These are phyloP conservation scores for Pythium dissotocum DNA, from an alignment of 352 stramenopile species.

Conservation along the genomic window DNA sequence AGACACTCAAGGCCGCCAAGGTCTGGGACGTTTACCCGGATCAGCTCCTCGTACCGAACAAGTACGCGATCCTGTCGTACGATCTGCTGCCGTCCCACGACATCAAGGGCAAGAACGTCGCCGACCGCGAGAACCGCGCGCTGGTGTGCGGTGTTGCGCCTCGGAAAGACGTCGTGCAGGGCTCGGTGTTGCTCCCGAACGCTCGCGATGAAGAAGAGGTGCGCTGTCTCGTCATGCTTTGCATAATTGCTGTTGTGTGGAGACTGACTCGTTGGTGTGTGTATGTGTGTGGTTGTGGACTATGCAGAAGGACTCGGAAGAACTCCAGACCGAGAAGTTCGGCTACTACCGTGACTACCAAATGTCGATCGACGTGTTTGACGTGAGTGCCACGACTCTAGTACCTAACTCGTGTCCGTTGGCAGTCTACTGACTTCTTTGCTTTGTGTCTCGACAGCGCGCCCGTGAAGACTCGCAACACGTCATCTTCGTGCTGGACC, in stretches of 20 bases:
- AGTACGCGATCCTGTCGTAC: conserved; percentile 86
- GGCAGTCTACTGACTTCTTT: background rate
- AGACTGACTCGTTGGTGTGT: background rate
- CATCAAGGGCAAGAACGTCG: conserved; percentile 71
- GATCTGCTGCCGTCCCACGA: conserved; percentile 84
- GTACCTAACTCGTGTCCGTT: background rate
- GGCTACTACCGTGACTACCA: conserved; percentile 83
- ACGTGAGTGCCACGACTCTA: conserved; percentile 38
- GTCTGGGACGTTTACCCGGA: conserved; percentile 84
- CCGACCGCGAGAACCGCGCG: conserved; percentile 66
- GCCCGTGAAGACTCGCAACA: conserved; percentile 62
- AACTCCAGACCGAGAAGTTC: conserved; percentile 67
- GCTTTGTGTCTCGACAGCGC: conserved; percentile 7
- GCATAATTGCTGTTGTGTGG: background rate
- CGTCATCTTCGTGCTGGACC: conserved; percentile 78
- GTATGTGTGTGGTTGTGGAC: background rate
- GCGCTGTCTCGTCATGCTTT: background rate
- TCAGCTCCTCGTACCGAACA: conserved; percentile 74
- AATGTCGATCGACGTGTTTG: conserved; percentile 65
- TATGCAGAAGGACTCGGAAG: conserved; percentile 45
- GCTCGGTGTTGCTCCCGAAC: conserved; percentile 75
- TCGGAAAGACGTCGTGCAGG: conserved; percentile 61
- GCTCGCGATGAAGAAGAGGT: conserved; percentile 57
- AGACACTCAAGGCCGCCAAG: conserved; percentile 81
- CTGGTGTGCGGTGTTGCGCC: conserved; percentile 71